Evolutionary conservation across 2,329 filamentous ascomycete species (phyloP), one percentile per base, ranked within the genome.

Genomic region (Calonectria hongkongensis): DNA sequence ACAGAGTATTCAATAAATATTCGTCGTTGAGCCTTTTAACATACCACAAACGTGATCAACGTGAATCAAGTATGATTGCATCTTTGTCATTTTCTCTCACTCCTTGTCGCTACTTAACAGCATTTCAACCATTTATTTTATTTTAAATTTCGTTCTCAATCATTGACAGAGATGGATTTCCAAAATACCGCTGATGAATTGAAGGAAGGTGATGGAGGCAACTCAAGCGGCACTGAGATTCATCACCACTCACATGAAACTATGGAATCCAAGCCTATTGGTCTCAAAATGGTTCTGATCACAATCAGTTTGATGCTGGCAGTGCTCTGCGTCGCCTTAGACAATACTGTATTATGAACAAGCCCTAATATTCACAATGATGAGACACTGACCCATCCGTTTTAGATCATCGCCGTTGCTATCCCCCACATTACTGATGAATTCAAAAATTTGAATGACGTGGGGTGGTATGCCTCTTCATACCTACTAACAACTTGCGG

Each of bases 401-500:
- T 28, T 56, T 56, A 56, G 50, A 56, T 56, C 50, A 56, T 56
- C 13, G 27, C 50, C 28, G 36, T 28, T 43, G 39, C 58, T 28
- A 28, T 45, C 13, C 39, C 33, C 7, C 15, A 68, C 10, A 69
- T 54, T 16, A 54, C 66, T 10, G 30, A 69, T n/a, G 33, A 68
- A 15, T 68, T 68, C 18, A 50, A 43, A 27, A 69, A 51, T 3
- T 50, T 72, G 16, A 56, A 68, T 30, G 58, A 66, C 21, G 33
- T 72, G 4, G 70, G 56, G 13, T 69, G 66, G 66, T 65, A 69
- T 25, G 66, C 47, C 45, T 48, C 70, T 36, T 30, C 70, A 27
- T 71, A 68, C 51, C 69, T 68, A 15, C 36, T 68, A 9, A 68
- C 63, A 12, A 71, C 68, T 25, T 71, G 64, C 45, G 56, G 66